Evolutionary conservation across 2,329 filamentous ascomycete species (phyloP).

Genomic region (Cladosporium sp.): DNA sequence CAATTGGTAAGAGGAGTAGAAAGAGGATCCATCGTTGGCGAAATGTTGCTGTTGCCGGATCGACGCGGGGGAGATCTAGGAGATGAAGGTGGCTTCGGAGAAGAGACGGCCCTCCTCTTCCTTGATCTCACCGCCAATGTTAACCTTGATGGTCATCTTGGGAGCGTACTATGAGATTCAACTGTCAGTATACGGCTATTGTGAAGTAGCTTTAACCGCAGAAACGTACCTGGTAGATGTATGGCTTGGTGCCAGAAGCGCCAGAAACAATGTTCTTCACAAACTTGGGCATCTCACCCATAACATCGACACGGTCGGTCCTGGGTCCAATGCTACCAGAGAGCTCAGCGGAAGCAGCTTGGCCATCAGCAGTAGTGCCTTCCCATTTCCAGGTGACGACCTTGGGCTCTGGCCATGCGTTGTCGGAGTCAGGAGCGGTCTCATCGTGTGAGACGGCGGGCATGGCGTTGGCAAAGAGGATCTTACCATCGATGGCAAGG

Average conservation of each 20-base stretch:
- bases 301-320: constrained; percentile 84
- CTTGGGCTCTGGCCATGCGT: constrained; percentile 84
- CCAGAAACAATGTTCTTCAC: constrained; percentile 89
- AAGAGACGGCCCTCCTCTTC: constrained; percentile 76
- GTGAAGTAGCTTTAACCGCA: no score
- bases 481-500: constrained; percentile 74
- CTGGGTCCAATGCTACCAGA: constrained; percentile 65
- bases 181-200: neutral
- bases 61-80: constrained; percentile 29
- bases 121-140: constrained; percentile 74
- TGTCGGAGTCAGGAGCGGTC: constrained; percentile 68
- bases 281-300: constrained; percentile 93
- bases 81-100: constrained; percentile 95
- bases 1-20: neutral
- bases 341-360: constrained; percentile 64
- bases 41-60: neutral
- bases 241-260: constrained; percentile 88
- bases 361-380: constrained; percentile 52
- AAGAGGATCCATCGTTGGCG: neutral
- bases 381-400: constrained; percentile 72
- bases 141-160: constrained; percentile 72
- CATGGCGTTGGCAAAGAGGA: constrained; percentile 66
- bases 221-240: constrained; percentile 80
- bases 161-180: constrained; percentile 57
- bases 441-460: constrained; percentile 65